A percentile compares a stretch with the other conserved stretches of the same genome.
Conservation (phyloP, 768 basidiomycete species). For the Amanita jacksonii region DNA sequence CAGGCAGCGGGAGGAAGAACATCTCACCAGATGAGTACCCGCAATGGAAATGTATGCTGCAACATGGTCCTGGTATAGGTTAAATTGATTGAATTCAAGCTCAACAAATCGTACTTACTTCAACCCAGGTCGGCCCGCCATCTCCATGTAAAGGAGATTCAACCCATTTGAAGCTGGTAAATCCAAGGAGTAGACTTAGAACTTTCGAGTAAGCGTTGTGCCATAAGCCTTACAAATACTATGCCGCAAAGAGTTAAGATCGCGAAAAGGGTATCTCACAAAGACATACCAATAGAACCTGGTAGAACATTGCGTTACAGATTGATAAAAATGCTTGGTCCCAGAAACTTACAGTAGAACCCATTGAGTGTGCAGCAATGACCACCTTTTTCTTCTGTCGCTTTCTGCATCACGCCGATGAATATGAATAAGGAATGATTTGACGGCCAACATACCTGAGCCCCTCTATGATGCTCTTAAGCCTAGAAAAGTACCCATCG, state of each 20-base stretch:
- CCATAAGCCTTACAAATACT: conserved; percentile 73
- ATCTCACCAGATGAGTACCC: conserved; percentile 75
- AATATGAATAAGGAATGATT: background rate
- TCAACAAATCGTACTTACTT: conserved; percentile 36
- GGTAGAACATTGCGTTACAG: conserved; percentile 1
- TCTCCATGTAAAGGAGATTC: conserved; percentile 76
- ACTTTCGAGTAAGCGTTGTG: conserved; percentile 4
- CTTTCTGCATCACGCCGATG: conserved; percentile 29
- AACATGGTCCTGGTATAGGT: conserved; percentile 55
- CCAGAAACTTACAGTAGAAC: conserved; percentile 48
- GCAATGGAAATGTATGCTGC: conserved; percentile 79
- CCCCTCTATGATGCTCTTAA: conserved; percentile 76
- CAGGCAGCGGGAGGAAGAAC: background rate
- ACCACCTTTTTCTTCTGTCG: conserved; percentile 74
- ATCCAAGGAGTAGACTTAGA: too few species aligned
- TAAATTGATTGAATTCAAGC: conserved; percentile 5
- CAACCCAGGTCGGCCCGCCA: conserved; percentile 86
- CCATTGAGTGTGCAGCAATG: conserved; percentile 82
- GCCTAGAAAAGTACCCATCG: conserved; percentile 79
- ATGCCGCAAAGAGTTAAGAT: conserved; percentile 8
- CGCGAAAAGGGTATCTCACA: background rate
- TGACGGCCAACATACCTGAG: conserved; percentile 41
- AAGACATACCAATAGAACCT: conserved; percentile 42
- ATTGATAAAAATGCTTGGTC: background rate
- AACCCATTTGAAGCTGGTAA: conserved; percentile 93